A percentile compares a stretch with the other conserved stretches of the same genome.
phyloP scores from a whole-genome alignment of 768 basidiomycete species.

The Neoboletus magnificus region DNA sequence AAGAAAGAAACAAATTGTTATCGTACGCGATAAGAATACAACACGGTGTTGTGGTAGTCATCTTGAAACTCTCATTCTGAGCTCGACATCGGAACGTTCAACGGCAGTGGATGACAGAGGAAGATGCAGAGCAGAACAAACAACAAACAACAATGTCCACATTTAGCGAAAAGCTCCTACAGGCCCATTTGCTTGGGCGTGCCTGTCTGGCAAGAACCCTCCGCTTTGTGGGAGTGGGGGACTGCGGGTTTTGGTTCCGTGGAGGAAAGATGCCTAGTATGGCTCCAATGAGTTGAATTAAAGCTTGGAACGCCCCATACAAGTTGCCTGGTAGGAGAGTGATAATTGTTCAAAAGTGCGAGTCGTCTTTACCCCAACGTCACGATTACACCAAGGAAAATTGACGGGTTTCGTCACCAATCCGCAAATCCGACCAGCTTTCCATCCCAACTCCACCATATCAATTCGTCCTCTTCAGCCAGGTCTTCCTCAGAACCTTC shows the following conservation, averaged over 20 bases:
- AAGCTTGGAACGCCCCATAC: background rate
- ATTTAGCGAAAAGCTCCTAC: too few species aligned
- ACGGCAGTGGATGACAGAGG: too few species aligned
- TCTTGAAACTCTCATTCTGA: too few species aligned
- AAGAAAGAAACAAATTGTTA: too few species aligned
- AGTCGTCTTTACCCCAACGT: background rate
- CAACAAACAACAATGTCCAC: too few species aligned
- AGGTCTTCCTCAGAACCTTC: slow-evolving; percentile 12
- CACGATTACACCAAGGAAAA: background rate
- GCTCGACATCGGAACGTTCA: too few species aligned
- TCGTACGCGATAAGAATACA: too few species aligned
- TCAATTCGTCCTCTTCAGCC: slow-evolving; percentile 44
- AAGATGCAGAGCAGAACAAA: too few species aligned
- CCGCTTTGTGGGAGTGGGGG: too few species aligned
- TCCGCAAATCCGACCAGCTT: slow-evolving; percentile 46
- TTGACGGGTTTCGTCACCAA: slow-evolving; percentile 31
- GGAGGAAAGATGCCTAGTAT: background rate
- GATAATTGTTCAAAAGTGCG: background rate
- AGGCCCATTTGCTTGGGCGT: too few species aligned
- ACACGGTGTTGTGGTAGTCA: too few species aligned
- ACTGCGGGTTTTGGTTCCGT: background rate
- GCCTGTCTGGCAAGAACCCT: too few species aligned
- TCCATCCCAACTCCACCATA: slow-evolving; percentile 54
- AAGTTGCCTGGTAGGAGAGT: background rate
- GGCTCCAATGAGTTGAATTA: background rate